Percentiles rank a stretch among this genome's conserved stretches.
phyloP scores from a whole-genome alignment of 768 basidiomycete genomes.

The Floccularia luteovirens region DNA sequence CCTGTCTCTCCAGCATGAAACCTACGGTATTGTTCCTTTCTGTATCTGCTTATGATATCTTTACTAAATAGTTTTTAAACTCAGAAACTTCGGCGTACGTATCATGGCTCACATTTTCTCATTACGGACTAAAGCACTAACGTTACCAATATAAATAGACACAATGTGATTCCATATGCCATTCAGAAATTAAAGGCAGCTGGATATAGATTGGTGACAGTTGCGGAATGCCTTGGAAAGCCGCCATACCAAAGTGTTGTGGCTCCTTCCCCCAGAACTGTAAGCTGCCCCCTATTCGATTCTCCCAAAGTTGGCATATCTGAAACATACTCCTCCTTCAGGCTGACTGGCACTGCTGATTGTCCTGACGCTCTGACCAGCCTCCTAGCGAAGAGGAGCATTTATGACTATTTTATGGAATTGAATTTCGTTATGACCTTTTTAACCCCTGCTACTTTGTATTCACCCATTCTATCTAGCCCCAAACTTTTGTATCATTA shows the following conservation, averaged over 20 bases:
- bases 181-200: constrained; percentile 26
- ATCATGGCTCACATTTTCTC: neutral
- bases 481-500: too few relatives aligned
- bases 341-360: too few relatives aligned
- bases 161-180: constrained; percentile 28
- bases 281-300: too few relatives aligned
- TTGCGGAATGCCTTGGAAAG: constrained; percentile 33
- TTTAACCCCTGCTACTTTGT: too few relatives aligned
- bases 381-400: too few relatives aligned
- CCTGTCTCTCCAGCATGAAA: constrained; percentile 34
- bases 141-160: constrained; percentile 9
- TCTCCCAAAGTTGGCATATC: too few relatives aligned
- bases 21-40: constrained; percentile 15
- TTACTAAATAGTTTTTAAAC: constrained; percentile 1
- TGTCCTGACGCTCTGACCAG: too few relatives aligned
- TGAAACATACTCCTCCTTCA: too few relatives aligned
- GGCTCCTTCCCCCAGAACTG: constrained; percentile 19
- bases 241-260: constrained; percentile 26
- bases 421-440: too few relatives aligned
- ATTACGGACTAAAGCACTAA: neutral
- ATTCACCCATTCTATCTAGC: too few relatives aligned
- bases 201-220: constrained; percentile 33
- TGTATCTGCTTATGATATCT: neutral
- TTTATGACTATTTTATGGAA: too few relatives aligned
- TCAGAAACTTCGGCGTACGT: constrained; percentile 17